phyloP scores from a whole-genome alignment of 139 green algal species.

The Marvania coccoides region DNA sequence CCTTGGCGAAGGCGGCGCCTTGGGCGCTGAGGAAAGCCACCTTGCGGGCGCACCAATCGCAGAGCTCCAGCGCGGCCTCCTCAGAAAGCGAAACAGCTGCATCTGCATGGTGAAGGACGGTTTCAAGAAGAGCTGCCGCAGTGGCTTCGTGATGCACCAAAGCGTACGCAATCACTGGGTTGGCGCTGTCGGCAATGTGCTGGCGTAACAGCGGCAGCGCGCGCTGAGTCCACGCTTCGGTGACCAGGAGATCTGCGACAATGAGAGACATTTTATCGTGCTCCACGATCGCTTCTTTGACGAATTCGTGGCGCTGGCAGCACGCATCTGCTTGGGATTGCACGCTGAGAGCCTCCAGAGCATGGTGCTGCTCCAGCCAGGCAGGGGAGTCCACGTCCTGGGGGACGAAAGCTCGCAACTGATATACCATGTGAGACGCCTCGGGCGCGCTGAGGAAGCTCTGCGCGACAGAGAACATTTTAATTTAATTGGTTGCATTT shows the following conservation, averaged over 20 bases:
- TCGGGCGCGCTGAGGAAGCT: constrained; percentile 39
- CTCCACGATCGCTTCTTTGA: constrained; percentile 69
- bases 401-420: constrained; percentile 31
- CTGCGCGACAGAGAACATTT: not conserved
- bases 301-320: constrained; percentile 74
- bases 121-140: not conserved
- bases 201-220: constrained; percentile 54
- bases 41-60: constrained; percentile 66
- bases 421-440: constrained; percentile 45
- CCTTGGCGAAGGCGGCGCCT: constrained; percentile 3
- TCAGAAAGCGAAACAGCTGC: constrained; percentile 49
- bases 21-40: constrained; percentile 51
- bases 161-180: not conserved
- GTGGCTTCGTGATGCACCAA: not conserved
- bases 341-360: constrained; percentile 52
- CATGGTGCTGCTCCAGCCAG: constrained; percentile 56
- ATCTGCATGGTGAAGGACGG: constrained; percentile 50
- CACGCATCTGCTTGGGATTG: constrained; percentile 78
- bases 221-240: constrained; percentile 71
- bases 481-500: too few relatives aligned
- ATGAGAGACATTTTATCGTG: constrained; percentile 61
- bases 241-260: constrained; percentile 63
- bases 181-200: constrained; percentile 41
- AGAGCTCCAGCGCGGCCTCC: constrained; percentile 62
- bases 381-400: constrained; percentile 45